A percentile compares a stretch with the other conserved stretches of the same genome.
phyloP scores from a whole-genome alignment of 352 stramenopile species.

The Phytopythium sindhum region DNA sequence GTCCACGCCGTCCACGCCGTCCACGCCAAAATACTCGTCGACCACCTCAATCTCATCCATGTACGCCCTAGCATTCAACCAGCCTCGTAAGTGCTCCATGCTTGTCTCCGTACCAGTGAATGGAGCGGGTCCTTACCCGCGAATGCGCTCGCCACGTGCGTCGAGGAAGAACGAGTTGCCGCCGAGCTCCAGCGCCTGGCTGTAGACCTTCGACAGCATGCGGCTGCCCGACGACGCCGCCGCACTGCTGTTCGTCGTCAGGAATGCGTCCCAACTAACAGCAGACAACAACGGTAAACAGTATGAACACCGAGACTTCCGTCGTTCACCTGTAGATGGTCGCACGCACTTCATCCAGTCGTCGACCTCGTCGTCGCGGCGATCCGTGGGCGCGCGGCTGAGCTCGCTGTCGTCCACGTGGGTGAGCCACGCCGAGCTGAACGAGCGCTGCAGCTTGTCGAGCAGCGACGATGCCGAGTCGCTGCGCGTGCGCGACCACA shows the following conservation, averaged over 20 bases:
- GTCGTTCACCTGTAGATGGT: no score
- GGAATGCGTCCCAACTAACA: constrained; percentile 38
- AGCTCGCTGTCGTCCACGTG: constrained; percentile 10
- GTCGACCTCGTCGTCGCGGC: constrained; percentile 17
- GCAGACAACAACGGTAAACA: background rate
- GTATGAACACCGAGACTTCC: background rate
- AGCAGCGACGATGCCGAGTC: constrained; percentile 35
- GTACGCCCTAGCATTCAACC: constrained; percentile 23
- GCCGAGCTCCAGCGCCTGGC: constrained; percentile 68
- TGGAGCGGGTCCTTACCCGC: constrained; percentile 18
- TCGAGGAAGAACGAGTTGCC: constrained; percentile 68
- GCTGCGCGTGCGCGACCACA: constrained; percentile 6
- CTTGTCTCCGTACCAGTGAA: background rate
- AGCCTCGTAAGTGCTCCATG: background rate
- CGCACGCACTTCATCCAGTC: constrained; percentile 24
- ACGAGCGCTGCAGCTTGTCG: constrained; percentile 46
- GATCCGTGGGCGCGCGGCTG: background rate
- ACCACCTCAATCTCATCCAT: constrained; percentile 45
- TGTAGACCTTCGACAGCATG: constrained; percentile 80
- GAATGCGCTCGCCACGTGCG: constrained; percentile 41
- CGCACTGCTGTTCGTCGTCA: constrained; percentile 35
- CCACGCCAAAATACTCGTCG: constrained; percentile 52
- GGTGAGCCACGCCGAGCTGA: constrained; percentile 33
- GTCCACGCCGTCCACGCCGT: background rate
- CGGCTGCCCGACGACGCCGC: constrained; percentile 64